Percentiles rank a stretch among this genome's conserved stretches.
These are phyloP conservation scores for Medicago arabica DNA, from an alignment of 306 rosid genomes.

Conservation along the genomic window DNA sequence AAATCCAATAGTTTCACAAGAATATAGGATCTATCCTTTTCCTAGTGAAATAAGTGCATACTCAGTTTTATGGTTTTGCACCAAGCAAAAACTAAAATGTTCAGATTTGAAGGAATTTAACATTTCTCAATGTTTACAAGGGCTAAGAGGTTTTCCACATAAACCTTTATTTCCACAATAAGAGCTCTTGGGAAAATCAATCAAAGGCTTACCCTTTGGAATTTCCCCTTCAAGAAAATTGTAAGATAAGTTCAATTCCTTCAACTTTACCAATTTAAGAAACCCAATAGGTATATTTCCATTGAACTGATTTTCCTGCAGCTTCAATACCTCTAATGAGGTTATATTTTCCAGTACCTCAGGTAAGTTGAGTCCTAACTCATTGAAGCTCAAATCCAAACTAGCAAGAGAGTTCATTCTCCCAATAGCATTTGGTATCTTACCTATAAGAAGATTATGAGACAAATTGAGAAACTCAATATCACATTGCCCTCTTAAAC, in stretches of 20 bases:
- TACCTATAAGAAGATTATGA: constrained; percentile 61
- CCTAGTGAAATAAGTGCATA: neutral
- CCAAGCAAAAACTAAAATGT: neutral
- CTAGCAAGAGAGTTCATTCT: constrained; percentile 47
- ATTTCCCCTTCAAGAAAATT: constrained; percentile 78
- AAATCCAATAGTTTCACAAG: neutral
- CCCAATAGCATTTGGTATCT: constrained; percentile 53
- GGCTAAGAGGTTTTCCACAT: constrained; percentile 76
- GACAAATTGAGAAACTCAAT: constrained; percentile 69
- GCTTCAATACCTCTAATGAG: constrained; percentile 59
- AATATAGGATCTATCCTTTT: neutral
- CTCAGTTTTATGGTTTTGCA: neutral
- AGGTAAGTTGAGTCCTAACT: constrained; percentile 58
- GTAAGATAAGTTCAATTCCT: constrained; percentile 61
- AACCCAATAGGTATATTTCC: constrained; percentile 67
- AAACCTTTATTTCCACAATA: constrained; percentile 69
- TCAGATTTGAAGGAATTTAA: neutral
- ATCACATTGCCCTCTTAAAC: constrained; percentile 43
- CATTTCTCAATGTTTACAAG: constrained; percentile 55
- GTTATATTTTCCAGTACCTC: constrained; percentile 54
- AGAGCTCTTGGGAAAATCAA: constrained; percentile 62
- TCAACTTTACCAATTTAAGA: constrained; percentile 56
- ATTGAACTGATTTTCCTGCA: constrained; percentile 63
- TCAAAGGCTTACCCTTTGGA: constrained; percentile 64
- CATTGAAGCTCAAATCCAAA: constrained; percentile 72